Evolutionary conservation across 2,329 filamentous ascomycete genomes (phyloP).

Genomic region (Aphanoascus verrucosus): DNA sequence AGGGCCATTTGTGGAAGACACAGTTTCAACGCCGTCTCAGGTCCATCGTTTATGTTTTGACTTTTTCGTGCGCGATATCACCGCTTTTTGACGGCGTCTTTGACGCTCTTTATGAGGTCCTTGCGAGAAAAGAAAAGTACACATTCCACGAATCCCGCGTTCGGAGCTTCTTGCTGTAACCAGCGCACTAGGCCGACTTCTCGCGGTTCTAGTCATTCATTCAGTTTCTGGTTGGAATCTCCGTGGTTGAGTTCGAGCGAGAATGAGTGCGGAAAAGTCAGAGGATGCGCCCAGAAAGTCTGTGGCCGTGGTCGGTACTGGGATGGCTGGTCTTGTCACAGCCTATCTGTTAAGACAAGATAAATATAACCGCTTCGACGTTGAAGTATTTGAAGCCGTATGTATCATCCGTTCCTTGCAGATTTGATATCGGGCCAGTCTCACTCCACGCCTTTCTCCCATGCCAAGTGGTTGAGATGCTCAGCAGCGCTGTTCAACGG

Average conservation of each 20-base stretch:
- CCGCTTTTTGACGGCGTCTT: too few species aligned
- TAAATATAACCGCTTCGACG: constrained; percentile 30
- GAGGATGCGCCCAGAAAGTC: constrained; percentile 15
- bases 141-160: too few species aligned
- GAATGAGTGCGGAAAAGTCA: background rate
- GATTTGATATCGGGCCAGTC: background rate
- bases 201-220: too few species aligned
- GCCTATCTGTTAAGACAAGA: constrained; percentile 39
- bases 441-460: background rate
- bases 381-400: constrained; percentile 40
- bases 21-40: too few species aligned
- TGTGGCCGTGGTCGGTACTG: constrained; percentile 41
- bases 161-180: too few species aligned
- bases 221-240: too few species aligned
- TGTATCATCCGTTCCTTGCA: background rate
- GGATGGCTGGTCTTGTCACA: constrained; percentile 41
- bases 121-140: too few species aligned
- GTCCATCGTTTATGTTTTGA: too few species aligned
- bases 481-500: background rate
- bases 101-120: too few species aligned
- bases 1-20: too few species aligned
- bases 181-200: too few species aligned
- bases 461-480: background rate
- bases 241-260: background rate
- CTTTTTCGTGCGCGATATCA: too few species aligned